Evolutionary conservation across 768 basidiomycete species (phyloP).

Genomic region (Kwoniella bestiolae): DNA sequence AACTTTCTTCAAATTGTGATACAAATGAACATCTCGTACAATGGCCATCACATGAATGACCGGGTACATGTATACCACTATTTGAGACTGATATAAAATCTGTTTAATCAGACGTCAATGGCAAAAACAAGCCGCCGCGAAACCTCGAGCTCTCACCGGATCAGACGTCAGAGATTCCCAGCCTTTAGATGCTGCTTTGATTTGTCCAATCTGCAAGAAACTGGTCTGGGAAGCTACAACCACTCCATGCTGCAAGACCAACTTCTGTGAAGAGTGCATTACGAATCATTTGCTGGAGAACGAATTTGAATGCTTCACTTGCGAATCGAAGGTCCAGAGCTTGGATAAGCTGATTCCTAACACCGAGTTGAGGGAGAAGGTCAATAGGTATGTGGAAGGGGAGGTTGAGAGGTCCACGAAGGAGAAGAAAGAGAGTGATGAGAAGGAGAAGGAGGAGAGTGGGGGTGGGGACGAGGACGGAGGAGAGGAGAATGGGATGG

Average conservation of each 20-base stretch:
- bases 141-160: conserved; percentile 77
- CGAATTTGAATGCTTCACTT: conserved; percentile 92
- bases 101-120: conserved; percentile 74
- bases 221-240: conserved; percentile 92
- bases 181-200: conserved; percentile 76
- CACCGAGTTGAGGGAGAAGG: conserved; percentile 75
- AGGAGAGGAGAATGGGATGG: conserved; percentile 16
- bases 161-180: conserved; percentile 83
- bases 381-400: conserved; percentile 78
- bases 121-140: conserved; percentile 73
- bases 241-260: conserved; percentile 88
- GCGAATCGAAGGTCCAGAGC: conserved; percentile 82
- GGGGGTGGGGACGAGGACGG: conserved; percentile 21
- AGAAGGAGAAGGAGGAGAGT: conserved; percentile 19
- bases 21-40: too few relatives aligned
- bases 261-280: conserved; percentile 97
- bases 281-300: conserved; percentile 90
- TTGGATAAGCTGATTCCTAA: conserved; percentile 84
- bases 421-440: conserved; percentile 41
- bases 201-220: conserved; percentile 89
- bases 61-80: too few relatives aligned
- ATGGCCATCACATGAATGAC: too few relatives aligned
- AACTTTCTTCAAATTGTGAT: too few relatives aligned
- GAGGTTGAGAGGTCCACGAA: conserved; percentile 57
- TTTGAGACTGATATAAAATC: too few relatives aligned